Percentiles rank a stretch among this genome's conserved stretches.
Evolutionary conservation across 2,329 filamentous ascomycete genomes (phyloP).

Genomic region (Epichloe hybrida): DNA sequence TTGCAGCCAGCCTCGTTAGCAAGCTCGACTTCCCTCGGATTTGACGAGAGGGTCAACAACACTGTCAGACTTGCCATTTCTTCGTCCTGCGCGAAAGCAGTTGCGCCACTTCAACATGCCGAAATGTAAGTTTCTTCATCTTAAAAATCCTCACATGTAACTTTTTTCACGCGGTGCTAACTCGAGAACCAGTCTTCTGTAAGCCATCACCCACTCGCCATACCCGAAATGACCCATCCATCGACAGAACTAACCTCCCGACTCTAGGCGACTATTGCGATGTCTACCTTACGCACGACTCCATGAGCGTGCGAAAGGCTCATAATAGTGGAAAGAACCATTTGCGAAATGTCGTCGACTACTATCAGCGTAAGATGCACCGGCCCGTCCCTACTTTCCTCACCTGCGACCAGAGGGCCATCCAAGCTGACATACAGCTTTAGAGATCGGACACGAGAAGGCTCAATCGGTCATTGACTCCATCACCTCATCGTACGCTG

Average conservation of each 20-base stretch:
- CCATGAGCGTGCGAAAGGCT: conserved; percentile 97
- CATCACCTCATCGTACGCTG: conserved; percentile 90
- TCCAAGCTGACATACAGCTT: neutral
- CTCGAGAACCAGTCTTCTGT: conserved; percentile 16
- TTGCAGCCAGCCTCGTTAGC: no score
- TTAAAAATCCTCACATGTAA: neutral
- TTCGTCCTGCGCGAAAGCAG: neutral
- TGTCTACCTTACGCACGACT: conserved; percentile 99
- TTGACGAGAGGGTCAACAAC: no score
- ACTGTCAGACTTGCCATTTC: neutral
- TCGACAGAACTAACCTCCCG: conserved; percentile 17
- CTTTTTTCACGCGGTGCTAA: neutral
- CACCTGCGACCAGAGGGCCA: neutral
- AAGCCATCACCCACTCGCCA: conserved; percentile 2
- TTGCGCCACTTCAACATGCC: conserved; percentile 2
- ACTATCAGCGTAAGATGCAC: conserved; percentile 68
- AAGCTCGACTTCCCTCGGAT: no score
- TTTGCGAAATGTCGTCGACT: conserved; percentile 91
- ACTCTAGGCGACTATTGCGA: conserved; percentile 80
- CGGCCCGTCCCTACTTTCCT: neutral
- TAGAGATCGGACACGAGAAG: conserved; percentile 96
- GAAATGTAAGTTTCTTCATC: conserved; percentile 3
- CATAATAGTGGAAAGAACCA: conserved; percentile 97
- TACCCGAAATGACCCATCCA: neutral
- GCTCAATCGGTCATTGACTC: conserved; percentile 97